Conservation (phyloP, 148 eudicot genomes). For the Diospyros kaki region DNA sequence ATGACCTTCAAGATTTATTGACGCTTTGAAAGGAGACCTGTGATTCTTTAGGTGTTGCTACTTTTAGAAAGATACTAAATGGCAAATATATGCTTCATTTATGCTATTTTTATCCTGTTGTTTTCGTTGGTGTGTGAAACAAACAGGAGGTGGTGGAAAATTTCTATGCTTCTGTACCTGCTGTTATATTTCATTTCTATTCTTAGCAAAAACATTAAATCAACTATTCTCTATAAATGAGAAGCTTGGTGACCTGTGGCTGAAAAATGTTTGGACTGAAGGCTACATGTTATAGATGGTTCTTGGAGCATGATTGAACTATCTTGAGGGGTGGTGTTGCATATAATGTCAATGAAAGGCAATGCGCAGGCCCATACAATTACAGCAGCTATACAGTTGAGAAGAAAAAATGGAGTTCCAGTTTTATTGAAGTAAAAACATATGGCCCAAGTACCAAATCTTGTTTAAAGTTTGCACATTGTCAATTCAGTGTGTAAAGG, state of each 20-base stretch:
- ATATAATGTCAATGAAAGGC: background rate
- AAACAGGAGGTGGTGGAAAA: background rate
- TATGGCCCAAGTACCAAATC: background rate
- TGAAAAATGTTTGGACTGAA: background rate
- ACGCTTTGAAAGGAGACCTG: no score
- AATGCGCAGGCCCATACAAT: background rate
- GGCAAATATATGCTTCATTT: background rate
- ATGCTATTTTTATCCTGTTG: background rate
- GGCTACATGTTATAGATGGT: background rate
- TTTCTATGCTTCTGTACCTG: background rate
- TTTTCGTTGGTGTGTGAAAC: background rate
- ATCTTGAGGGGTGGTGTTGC: background rate
- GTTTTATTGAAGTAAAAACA: background rate
- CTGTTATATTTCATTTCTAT: background rate
- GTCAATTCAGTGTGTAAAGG: background rate
- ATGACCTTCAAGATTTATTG: no score
- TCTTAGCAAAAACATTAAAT: background rate
- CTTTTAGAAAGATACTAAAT: background rate
- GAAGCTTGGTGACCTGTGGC: background rate
- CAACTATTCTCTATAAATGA: background rate
- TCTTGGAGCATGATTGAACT: background rate
- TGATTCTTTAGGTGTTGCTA: no score
- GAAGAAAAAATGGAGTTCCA: background rate
- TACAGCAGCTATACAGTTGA: background rate
- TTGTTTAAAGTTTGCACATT: background rate